A percentile compares a stretch with the other conserved stretches of the same genome.
Evolutionary conservation across 768 basidiomycete genomes (phyloP).

Genomic region (Boletus reticulatus): DNA sequence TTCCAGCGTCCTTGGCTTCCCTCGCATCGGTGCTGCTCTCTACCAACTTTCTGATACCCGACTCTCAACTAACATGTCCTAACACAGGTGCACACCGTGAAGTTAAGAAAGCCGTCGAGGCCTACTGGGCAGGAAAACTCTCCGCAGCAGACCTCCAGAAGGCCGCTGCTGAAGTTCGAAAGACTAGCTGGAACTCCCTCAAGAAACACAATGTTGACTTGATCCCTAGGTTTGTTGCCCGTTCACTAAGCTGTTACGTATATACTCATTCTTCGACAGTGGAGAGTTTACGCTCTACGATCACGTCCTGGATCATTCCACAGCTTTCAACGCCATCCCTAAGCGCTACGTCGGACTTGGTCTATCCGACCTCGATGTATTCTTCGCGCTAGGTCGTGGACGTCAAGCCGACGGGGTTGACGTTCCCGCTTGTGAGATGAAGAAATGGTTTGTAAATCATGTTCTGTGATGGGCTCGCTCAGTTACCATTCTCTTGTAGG

Average conservation of each 20-base stretch:
- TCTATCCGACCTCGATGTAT: conserved; percentile 88
- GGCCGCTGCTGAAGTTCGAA: conserved; percentile 83
- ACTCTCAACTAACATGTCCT: conserved; percentile 1
- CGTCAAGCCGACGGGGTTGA: conserved; percentile 94
- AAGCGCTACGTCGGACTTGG: conserved; percentile 87
- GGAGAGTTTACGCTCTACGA: conserved; percentile 99
- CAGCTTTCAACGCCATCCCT: conserved; percentile 95
- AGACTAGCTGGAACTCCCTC: conserved; percentile 83
- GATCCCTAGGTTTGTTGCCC: conserved; percentile 74
- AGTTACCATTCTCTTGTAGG: conserved; percentile 42
- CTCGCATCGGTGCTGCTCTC: conserved; percentile 61
- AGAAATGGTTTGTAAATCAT: conserved; percentile 80
- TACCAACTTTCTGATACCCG: not conserved
- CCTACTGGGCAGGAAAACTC: conserved; percentile 95
- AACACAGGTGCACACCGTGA: conserved; percentile 83
- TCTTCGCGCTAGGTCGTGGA: conserved; percentile 99
- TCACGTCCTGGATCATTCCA: conserved; percentile 96
- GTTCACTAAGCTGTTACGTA: conserved; percentile 1
- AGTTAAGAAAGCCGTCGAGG: conserved; percentile 97
- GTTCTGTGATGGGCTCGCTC: not conserved
- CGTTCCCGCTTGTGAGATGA: conserved; percentile 98
- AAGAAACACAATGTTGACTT: conserved; percentile 85
- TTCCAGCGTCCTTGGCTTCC: conserved; percentile 89
- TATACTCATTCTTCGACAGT: conserved; percentile 44
- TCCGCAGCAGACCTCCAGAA: conserved; percentile 86